Conservation (phyloP, 2,329 filamentous ascomycete genomes). For the Arthroderma sp. region DNA sequence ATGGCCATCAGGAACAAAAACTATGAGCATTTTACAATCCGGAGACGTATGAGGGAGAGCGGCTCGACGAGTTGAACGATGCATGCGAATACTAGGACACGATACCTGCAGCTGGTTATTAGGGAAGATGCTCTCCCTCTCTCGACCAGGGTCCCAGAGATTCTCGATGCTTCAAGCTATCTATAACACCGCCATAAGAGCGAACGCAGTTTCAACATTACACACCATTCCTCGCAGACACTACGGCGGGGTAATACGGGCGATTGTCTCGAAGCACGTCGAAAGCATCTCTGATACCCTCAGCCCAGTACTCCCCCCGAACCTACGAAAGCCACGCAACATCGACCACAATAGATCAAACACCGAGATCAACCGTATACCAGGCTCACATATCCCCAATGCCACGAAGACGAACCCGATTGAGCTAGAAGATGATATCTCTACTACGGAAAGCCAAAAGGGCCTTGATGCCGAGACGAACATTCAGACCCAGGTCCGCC, state of each 20-base stretch:
- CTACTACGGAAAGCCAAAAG: constrained; percentile 8
- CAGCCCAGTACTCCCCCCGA: constrained; percentile 11
- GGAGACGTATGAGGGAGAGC: neutral
- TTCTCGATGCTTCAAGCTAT: neutral
- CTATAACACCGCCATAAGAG: neutral
- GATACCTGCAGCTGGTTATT: neutral
- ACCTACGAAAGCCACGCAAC: neutral
- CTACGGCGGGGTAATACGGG: constrained; percentile 13
- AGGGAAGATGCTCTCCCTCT: constrained; percentile 13
- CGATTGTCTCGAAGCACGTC: constrained; percentile 15
- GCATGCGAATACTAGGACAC: neutral
- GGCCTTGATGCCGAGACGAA: constrained; percentile 5
- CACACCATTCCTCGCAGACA: constrained; percentile 6
- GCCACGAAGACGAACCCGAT: neutral
- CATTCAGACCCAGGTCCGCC: constrained; percentile 25
- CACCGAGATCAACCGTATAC: neutral
- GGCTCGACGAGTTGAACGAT: neutral
- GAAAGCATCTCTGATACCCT: constrained; percentile 14
- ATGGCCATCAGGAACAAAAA: neutral
- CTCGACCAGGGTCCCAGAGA: neutral
- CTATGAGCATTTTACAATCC: neutral
- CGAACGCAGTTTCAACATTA: neutral
- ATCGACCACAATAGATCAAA: neutral
- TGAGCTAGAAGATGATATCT: constrained; percentile 11
- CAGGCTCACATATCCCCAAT: neutral